Percentiles rank a stretch among this genome's conserved stretches.
Evolutionary conservation across 2,329 filamentous ascomycete species (phyloP).

Genomic region (Fonsecaea erecta): DNA sequence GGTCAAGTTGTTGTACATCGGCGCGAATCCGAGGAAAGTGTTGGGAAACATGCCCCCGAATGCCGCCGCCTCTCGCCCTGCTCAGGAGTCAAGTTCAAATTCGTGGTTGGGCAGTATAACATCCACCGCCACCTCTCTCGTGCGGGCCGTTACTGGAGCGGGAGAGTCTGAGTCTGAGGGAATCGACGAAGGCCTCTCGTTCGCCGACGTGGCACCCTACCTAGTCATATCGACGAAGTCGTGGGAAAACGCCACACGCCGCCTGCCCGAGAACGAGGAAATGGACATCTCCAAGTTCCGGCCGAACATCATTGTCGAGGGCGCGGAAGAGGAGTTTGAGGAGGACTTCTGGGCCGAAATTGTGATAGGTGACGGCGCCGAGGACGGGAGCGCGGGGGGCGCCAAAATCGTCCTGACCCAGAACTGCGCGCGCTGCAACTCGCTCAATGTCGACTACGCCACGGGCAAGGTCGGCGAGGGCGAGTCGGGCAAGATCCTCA

Average conservation of each 20-base stretch:
- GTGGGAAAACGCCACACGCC: conserved; percentile 56
- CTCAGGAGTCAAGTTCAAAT: conserved; percentile 1
- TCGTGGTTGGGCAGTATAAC: conserved; percentile 33
- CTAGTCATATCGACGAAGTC: conserved; percentile 73
- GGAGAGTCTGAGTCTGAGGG: conserved; percentile 12
- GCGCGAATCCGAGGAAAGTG: conserved; percentile 62
- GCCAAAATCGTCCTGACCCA: conserved; percentile 63
- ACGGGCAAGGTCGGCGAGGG: conserved; percentile 65
- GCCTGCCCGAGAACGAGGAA: conserved; percentile 55
- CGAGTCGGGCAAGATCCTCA: conserved; percentile 66
- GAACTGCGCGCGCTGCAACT: conserved; percentile 71
- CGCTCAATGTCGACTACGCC: conserved; percentile 72
- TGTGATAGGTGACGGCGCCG: conserved; percentile 42
- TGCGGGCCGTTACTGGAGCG: conserved; percentile 13
- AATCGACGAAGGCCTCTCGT: conserved; percentile 63
- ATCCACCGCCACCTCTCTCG: conserved; percentile 24
- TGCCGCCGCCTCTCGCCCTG: conserved; percentile 32
- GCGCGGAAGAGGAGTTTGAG: conserved; percentile 62
- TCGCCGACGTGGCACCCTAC: conserved; percentile 76
- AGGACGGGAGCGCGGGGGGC: neutral
- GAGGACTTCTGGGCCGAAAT: conserved; percentile 76
- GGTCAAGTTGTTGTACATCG: conserved; percentile 68
- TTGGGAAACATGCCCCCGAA: conserved; percentile 64
- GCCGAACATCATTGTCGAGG: conserved; percentile 72
- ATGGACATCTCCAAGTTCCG: conserved; percentile 73